phyloP scores from a whole-genome alignment of 805 yeast genomes.

The Saturnispora quitensis region DNA sequence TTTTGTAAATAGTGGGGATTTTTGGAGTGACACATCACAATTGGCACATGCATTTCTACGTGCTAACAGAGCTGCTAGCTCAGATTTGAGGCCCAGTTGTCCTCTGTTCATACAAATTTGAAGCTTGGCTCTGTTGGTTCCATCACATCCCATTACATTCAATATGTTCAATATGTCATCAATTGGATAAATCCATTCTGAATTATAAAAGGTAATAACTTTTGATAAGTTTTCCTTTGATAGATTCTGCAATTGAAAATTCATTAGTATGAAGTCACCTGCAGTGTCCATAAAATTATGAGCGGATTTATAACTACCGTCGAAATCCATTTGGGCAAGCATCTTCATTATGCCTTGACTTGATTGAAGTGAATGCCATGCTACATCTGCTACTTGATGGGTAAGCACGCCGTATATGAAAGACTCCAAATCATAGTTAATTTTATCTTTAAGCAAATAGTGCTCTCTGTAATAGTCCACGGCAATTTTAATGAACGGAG shows the following conservation, averaged over 20 bases:
- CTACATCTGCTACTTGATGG: conserved; percentile 56
- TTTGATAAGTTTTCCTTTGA: conserved; percentile 5
- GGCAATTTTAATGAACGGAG: conserved; percentile 45
- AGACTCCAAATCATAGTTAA: conserved; percentile 32
- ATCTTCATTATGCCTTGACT: conserved; percentile 46
- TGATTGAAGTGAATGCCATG: conserved; percentile 58
- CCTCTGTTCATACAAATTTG: conserved; percentile 49
- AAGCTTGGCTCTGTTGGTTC: conserved; percentile 27
- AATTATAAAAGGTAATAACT: conserved; percentile 19
- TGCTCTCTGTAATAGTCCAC: conserved; percentile 31
- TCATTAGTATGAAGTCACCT: conserved; percentile 49
- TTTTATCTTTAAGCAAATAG: conserved; percentile 17
- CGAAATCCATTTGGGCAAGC: conserved; percentile 45
- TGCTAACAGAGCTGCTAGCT: conserved; percentile 23
- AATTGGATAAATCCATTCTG: conserved; percentile 36
- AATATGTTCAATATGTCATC: conserved; percentile 36
- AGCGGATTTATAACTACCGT: conserved; percentile 38
- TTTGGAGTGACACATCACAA: conserved; percentile 13
- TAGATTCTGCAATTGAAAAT: conserved; percentile 28
- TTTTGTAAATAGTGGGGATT: conserved; percentile 37
- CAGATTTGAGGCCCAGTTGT: conserved; percentile 40
- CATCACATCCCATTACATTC: conserved; percentile 27
- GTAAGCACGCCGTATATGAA: conserved; percentile 50
- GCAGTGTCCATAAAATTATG: conserved; percentile 52
- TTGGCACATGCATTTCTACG: conserved; percentile 7